phyloP scores from a whole-genome alignment of 176 grass and related monocot species.

The Bothriochloa decipiens region DNA sequence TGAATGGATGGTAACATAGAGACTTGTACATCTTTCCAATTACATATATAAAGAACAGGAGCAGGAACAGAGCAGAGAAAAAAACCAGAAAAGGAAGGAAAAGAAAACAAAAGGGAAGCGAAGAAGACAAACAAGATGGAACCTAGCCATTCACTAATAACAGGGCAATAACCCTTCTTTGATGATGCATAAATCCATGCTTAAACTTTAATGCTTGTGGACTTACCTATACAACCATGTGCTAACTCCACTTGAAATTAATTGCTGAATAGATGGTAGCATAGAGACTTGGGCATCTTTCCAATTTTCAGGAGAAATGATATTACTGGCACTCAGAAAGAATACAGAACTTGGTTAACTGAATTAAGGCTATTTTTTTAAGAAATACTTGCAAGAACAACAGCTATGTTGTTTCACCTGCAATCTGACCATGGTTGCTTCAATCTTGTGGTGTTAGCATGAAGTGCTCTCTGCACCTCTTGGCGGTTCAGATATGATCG shows the following conservation, averaged over 20 bases:
- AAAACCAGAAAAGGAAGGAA: background rate
- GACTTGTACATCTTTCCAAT: conserved; percentile 47
- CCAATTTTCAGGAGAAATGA: conserved; percentile 46
- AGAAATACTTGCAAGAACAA: conserved; percentile 22
- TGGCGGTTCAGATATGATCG: conserved; percentile 53
- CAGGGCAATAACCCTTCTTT: background rate
- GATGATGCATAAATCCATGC: background rate
- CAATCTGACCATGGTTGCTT: conserved; percentile 49
- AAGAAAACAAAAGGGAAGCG: background rate
- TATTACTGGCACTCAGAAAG: conserved; percentile 31
- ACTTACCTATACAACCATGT: conserved; percentile 60
- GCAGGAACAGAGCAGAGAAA: background rate
- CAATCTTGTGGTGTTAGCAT: conserved; percentile 48
- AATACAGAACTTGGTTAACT: conserved; percentile 4
- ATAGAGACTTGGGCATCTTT: conserved; percentile 47
- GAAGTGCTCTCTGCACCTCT: conserved; percentile 56
- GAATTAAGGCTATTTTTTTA: conserved; percentile 15
- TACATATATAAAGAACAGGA: conserved; percentile 1
- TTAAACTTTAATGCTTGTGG: background rate
- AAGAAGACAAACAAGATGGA: background rate
- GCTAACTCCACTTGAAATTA: conserved; percentile 51
- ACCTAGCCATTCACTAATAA: background rate
- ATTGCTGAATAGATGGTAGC: conserved; percentile 38
- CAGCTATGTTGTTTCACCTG: conserved; percentile 30
- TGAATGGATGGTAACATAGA: conserved; percentile 41